Evolutionary conservation across 148 eudicot species (phyloP).

Genomic region (Heliamphora exappendiculata): DNA sequence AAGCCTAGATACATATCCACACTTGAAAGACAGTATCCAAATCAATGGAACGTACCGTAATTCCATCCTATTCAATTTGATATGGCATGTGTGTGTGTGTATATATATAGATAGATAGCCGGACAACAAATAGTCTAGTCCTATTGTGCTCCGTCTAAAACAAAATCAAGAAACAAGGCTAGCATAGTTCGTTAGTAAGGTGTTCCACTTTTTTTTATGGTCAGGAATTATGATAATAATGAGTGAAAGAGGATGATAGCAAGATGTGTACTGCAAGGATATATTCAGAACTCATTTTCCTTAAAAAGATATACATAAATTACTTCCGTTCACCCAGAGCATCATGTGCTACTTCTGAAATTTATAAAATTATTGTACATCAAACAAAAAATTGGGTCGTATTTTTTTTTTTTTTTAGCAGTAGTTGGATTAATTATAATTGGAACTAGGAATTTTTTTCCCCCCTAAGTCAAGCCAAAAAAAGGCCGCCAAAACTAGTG

Average conservation of each 20-base stretch:
- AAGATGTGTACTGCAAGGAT: background rate
- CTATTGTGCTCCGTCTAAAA: background rate
- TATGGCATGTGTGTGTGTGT: background rate
- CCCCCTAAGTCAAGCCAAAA: background rate
- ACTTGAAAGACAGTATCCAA: background rate
- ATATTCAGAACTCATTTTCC: background rate
- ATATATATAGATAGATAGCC: too few species aligned
- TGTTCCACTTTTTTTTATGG: background rate
- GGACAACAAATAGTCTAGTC: background rate
- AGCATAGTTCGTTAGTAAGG: background rate
- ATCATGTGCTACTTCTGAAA: background rate
- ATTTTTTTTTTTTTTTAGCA: background rate
- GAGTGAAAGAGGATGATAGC: background rate
- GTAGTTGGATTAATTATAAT: background rate
- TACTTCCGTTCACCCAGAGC: background rate
- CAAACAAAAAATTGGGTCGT: background rate
- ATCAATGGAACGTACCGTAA: background rate
- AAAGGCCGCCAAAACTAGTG: background rate
- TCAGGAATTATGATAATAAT: background rate
- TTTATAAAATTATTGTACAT: background rate
- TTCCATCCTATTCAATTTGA: background rate
- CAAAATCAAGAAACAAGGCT: background rate
- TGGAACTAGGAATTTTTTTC: background rate
- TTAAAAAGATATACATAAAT: background rate
- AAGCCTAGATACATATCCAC: background rate